Percentiles rank a stretch among this genome's conserved stretches.
Evolutionary conservation across 768 basidiomycete species (phyloP).

Genomic region (Austroboletus festivus): DNA sequence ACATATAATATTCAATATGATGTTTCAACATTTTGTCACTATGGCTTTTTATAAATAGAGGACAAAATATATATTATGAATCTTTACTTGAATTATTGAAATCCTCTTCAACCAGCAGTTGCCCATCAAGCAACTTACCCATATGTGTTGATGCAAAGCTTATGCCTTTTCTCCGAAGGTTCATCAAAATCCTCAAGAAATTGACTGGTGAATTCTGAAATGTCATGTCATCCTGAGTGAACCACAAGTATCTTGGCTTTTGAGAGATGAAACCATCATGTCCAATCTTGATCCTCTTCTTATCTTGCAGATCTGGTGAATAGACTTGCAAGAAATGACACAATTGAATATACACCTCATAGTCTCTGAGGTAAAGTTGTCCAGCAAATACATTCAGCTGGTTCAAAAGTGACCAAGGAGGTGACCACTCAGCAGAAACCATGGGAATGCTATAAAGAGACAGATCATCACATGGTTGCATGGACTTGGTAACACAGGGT

Average conservation of each 20-base stretch:
- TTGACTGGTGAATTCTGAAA: constrained; percentile 36
- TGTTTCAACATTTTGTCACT: too few relatives aligned
- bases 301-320: not conserved
- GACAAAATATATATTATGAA: too few relatives aligned
- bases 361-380: not conserved
- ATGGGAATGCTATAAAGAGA: not conserved
- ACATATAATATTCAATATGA: too few relatives aligned
- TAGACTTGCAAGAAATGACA: not conserved
- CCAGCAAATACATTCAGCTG: not conserved
- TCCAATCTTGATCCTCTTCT: not conserved
- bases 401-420: not conserved
- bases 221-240: constrained; percentile 12
- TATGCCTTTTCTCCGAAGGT: constrained; percentile 38
- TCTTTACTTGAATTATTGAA: too few relatives aligned
- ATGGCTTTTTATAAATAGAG: too few relatives aligned
- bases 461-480: not conserved
- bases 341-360: not conserved
- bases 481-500: not conserved
- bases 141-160: constrained; percentile 31
- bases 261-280: constrained; percentile 5
- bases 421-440: not conserved
- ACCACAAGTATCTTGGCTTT: not conserved
- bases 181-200: constrained; percentile 18
- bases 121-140: constrained; percentile 11
- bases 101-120: constrained; percentile 21